phyloP scores from a whole-genome alignment of 2,329 filamentous ascomycete genomes.

The Penicillium aurantiogriseum region DNA sequence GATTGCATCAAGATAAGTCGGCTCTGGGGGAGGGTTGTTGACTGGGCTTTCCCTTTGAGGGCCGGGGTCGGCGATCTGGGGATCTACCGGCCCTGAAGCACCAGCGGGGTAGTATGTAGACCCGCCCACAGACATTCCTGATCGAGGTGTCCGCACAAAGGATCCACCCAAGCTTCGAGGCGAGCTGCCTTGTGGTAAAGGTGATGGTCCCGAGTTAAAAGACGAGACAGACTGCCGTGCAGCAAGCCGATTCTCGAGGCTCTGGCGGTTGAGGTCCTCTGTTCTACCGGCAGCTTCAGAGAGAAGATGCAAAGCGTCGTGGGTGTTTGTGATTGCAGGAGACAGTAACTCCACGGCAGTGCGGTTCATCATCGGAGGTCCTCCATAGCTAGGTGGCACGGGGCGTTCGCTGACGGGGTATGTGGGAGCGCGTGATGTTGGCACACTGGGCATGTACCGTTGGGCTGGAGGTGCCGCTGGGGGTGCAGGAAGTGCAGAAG shows the following conservation, averaged over 20 bases:
- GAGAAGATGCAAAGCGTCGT: conserved; percentile 86
- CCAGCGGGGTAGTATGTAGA: conserved; percentile 50
- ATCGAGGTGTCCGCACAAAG: conserved; percentile 39
- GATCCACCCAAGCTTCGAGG: conserved; percentile 37
- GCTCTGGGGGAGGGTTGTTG: conserved; percentile 31
- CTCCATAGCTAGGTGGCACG: conserved; percentile 38
- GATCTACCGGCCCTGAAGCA: conserved; percentile 26
- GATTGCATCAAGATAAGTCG: conserved; percentile 61
- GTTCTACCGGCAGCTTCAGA: conserved; percentile 72
- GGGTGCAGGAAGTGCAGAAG: conserved; percentile 13
- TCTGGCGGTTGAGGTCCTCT: conserved; percentile 50
- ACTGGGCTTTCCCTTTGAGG: conserved; percentile 29
- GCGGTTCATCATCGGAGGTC: conserved; percentile 59
- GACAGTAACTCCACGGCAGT: conserved; percentile 60
- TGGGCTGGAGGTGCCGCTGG: conserved; percentile 21
- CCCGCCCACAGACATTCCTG: conserved; percentile 45
- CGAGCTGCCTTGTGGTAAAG: conserved; percentile 35
- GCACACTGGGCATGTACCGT: conserved; percentile 29
- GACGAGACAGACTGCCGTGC: conserved; percentile 41
- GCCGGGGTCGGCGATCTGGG: conserved; percentile 28
- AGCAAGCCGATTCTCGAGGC: conserved; percentile 47
- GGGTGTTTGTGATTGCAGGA: conserved; percentile 78
- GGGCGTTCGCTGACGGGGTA: conserved; percentile 28
- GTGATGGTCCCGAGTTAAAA: conserved; percentile 40
- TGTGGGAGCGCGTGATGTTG: conserved; percentile 24